Conservation (phyloP, 2,329 filamentous ascomycete species). For the Hawksworthiomyces lignivorus region DNA sequence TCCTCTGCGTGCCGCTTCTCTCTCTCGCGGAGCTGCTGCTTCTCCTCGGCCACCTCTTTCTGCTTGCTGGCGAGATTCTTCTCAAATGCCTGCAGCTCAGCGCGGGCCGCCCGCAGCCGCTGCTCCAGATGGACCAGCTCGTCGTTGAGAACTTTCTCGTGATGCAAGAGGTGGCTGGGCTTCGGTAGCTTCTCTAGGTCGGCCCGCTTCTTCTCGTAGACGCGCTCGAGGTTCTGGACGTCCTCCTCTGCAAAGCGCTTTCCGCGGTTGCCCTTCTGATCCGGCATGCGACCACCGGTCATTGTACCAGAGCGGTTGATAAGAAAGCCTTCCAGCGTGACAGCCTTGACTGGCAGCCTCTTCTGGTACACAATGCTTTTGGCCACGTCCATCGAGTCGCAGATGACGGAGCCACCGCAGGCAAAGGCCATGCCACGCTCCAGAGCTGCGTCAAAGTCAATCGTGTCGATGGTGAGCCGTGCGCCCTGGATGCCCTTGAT, state of each 20-base stretch:
- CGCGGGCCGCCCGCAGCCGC: conserved; percentile 60
- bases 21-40: conserved; percentile 65
- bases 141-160: conserved; percentile 73
- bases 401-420: conserved; percentile 91
- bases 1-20: conserved; percentile 73
- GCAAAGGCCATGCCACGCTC: conserved; percentile 92
- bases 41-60: conserved; percentile 68
- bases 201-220: conserved; percentile 66
- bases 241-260: conserved; percentile 86
- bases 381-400: conserved; percentile 77
- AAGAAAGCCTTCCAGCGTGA: conserved; percentile 89
- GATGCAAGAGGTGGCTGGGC: conserved; percentile 63
- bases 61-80: conserved; percentile 80
- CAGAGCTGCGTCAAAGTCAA: conserved; percentile 82
- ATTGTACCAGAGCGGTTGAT: conserved; percentile 96
- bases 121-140: conserved; percentile 76
- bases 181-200: conserved; percentile 77
- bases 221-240: conserved; percentile 72
- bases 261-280: conserved; percentile 60
- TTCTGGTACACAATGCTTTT: conserved; percentile 84
- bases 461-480: conserved; percentile 87
- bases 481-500: conserved; percentile 83
- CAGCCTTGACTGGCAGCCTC: conserved; percentile 83
- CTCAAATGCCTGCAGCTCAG: conserved; percentile 70
- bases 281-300: conserved; percentile 83